Base-by-base conservation (phyloP, 2,329 filamentous ascomycete genomes). In the Raffaelea albimanens region DNA sequence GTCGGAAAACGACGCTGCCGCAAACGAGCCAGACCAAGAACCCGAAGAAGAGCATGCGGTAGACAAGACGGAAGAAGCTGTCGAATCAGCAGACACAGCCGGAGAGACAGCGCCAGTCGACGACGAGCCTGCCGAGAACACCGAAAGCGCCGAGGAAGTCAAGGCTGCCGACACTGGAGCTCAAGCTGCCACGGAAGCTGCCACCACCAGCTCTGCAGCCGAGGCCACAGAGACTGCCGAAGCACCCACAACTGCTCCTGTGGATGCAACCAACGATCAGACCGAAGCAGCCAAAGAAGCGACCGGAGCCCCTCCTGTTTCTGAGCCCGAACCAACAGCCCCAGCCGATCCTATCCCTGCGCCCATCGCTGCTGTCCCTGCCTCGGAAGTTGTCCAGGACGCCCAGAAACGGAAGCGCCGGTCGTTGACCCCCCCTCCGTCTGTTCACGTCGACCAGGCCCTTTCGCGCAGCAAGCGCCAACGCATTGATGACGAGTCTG, bases 361-460 rank as follows among this genome's bases (percentile, higher is more conserved):
- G n/a, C 36, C 47, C 5, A 18, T 38, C 1, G 29, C 45, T 7
- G 38, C 43, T 0, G 49, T 49, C 9, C 48, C 52, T 21, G 14
- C 43, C 8, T 23, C 44, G 18, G 54, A 56, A 14, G 45, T 47
- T 1, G n/a, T 45, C 2, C 52, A 43, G 14, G 56, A 57, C 21
- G 50, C 46, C 38, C 76, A 77, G 55, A 85, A 83, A 63, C 73
- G 82, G 52, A 86, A 85, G 62, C 77, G 81, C 55, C 73, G 80
- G 55, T 86, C 80, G 40, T 69, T 71, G 48, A 85, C 73, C 48
- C 82, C 82, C 33, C 67, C 74, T 19, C 76, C 76, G 9, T 72
- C 50, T 2, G 34, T 45, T 19, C 33, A 44, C 22, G 33, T 23
- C 10, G 52, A 50, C 2, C 48, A 31, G 8, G 69, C 10, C 64